These are phyloP conservation scores for Ramaria sp. DNA, from an alignment of 768 basidiomycete species.

Conservation along the genomic window DNA sequence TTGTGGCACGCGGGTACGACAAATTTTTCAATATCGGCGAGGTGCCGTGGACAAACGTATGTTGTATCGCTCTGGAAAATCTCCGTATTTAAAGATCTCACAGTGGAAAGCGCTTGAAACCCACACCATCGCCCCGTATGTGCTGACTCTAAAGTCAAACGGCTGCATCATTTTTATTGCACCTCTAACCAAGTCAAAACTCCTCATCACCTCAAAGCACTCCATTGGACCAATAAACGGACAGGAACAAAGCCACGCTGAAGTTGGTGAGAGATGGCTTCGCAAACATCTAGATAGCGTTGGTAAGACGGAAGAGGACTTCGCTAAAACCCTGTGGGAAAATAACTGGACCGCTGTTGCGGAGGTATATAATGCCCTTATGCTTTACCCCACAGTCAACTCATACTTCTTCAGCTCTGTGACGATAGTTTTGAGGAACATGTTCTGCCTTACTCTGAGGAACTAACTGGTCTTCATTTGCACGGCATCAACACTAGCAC, in stretches of 20 bases:
- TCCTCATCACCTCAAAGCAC: constrained; percentile 90
- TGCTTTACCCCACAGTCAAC: background rate
- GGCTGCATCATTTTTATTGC: constrained; percentile 96
- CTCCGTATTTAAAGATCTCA: background rate
- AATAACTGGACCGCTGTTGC: constrained; percentile 84
- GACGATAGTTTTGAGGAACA: constrained; percentile 98
- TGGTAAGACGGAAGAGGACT: constrained; percentile 59
- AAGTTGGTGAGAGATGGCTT: constrained; percentile 80
- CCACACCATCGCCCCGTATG: constrained; percentile 69
- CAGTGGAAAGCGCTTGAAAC: constrained; percentile 69
- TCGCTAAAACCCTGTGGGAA: constrained; percentile 69
- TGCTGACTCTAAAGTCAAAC: constrained; percentile 86
- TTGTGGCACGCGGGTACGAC: constrained; percentile 89
- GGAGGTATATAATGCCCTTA: constrained; percentile 46
- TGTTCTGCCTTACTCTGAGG: constrained; percentile 71
- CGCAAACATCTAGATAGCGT: constrained; percentile 47
- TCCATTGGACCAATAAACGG: constrained; percentile 54
- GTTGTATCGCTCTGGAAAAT: background rate
- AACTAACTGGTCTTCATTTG: constrained; percentile 82
- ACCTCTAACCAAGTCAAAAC: constrained; percentile 60
- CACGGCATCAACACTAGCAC: constrained; percentile 80
- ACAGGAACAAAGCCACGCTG: constrained; percentile 52
- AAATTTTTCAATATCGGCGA: constrained; percentile 99
- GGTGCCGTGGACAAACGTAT: constrained; percentile 78
- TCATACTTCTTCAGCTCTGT: constrained; percentile 56